Evolutionary conservation across 306 rosid species (phyloP), one percentile per base, ranked within the genome.

Genomic region (Begonia fuchsioides): DNA sequence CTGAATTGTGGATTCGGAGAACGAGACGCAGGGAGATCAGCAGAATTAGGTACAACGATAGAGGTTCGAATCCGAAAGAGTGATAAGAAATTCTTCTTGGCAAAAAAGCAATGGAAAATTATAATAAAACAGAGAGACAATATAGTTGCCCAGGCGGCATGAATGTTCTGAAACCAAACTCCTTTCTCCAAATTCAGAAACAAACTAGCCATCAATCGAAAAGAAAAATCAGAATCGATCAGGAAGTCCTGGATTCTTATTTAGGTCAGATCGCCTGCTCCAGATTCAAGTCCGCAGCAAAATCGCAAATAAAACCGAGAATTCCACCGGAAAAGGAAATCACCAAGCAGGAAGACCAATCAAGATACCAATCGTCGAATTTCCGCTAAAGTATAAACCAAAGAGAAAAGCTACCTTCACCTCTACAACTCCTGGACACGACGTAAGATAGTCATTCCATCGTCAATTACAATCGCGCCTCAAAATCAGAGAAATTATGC

Each of bases 121-220:
- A 76, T 55, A 44, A 80, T 38, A 44, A 80, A 17, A 32, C 75
- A 12, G 35, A 77, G 39, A 56, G 65, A 78, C 12, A 68, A 6
- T 19, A 66, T 55, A 17, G 79, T 77, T 41, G 71, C 79, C 69
- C 79, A 78, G 14, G 79, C 70, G 13, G 83, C 80, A 50, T 59
- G 56, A 43, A 59, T 35, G 67, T 55, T 71, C 57, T 66, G 71
- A 58, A 72, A 55, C 61, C 67, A 67, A 52, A 72, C 49, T 18
- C 57, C 72, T 54, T 51, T 68, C 13, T 68, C 57, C 6, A 70
- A 51, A 5, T 43, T 63, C 10, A 17, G 38, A 5, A 60, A 56
- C 5, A 49, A 39, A 40, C 57, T 39, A 44, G 13, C 56, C 44
- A 41, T 47, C 14, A 39, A 5, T 57, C 48, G n/a, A n/a, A n/a